A percentile compares a stretch with the other conserved stretches of the same genome.
Evolutionary conservation across 1,284 basidiomycete species (phyloP).

Genomic region (Pholiota adiposa): DNA sequence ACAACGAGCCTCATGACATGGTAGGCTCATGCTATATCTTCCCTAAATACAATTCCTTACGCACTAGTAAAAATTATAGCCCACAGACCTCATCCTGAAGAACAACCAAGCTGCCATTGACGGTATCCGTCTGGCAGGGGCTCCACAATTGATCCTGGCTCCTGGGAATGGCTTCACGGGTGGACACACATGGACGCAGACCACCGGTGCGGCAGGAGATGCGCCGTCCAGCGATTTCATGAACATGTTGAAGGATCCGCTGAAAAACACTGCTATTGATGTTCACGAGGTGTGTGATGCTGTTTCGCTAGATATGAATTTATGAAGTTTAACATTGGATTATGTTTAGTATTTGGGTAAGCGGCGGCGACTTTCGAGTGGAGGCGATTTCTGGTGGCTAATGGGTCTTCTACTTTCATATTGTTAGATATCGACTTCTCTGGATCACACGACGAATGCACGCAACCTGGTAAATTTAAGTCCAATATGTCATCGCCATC

Average conservation of each 20-base stretch:
- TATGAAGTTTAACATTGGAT: neutral
- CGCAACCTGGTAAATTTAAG: conserved; percentile 37
- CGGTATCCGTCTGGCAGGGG: conserved; percentile 45
- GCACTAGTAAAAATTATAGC: conserved; percentile 24
- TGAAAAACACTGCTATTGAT: conserved; percentile 48
- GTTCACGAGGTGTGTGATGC: conserved; percentile 40
- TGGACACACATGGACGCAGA: conserved; percentile 47
- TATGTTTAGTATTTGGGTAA: conserved; percentile 34
- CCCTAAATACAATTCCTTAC: neutral
- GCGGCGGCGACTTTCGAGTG: neutral
- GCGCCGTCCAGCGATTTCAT: conserved; percentile 46
- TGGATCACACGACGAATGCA: conserved; percentile 44
- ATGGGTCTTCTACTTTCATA: neutral
- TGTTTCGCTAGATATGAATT: neutral
- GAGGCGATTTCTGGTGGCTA: neutral
- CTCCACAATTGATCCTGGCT: conserved; percentile 46
- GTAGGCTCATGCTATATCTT: conserved; percentile 20
- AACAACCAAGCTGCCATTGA: conserved; percentile 50
- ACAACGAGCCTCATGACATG: conserved; percentile 52
- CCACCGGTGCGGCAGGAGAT: conserved; percentile 32
- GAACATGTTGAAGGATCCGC: conserved; percentile 44
- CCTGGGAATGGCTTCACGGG: conserved; percentile 51
- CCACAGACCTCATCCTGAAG: conserved; percentile 41
- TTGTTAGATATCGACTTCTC: conserved; percentile 45
- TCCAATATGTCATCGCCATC: neutral